A percentile compares a stretch with the other conserved stretches of the same genome.
These are phyloP conservation scores for Tripterygium wilfordii DNA, from an alignment of 177 flowering plant genomes.

Conservation along the genomic window DNA sequence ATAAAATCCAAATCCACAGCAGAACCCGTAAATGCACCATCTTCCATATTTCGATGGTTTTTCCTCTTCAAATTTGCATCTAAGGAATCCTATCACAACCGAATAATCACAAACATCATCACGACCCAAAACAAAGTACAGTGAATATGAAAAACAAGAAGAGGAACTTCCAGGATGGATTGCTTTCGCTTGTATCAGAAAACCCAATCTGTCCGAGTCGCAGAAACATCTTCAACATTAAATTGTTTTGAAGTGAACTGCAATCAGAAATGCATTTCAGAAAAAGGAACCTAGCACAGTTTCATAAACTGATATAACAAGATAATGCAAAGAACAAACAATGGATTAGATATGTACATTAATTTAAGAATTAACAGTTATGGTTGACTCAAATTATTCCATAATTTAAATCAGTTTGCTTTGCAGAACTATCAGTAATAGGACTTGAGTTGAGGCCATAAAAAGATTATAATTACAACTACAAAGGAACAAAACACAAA, in stretches of 20 bases:
- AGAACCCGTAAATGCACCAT: conserved; percentile 23
- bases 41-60: conserved; percentile 33
- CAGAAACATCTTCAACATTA: conserved; percentile 42
- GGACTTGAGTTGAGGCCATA: background rate
- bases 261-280: conserved; percentile 39
- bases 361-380: too few species aligned
- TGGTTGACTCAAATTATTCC: conserved; percentile 5
- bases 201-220: conserved; percentile 31
- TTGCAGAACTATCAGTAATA: conserved; percentile 1
- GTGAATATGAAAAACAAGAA: conserved; percentile 35
- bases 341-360: too few species aligned
- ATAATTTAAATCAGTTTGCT: too few species aligned
- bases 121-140: conserved; percentile 30
- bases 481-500: background rate
- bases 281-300: conserved; percentile 12
- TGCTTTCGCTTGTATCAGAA: conserved; percentile 22
- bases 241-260: conserved; percentile 27
- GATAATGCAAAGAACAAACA: too few species aligned
- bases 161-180: conserved; percentile 37
- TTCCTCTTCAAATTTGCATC: conserved; percentile 17
- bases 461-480: background rate
- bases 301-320: background rate
- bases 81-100: conserved; percentile 8
- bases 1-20: conserved; percentile 43
- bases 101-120: conserved; percentile 9